Evolutionary conservation across 169 alveolate genomes (phyloP).

Genomic region (Theileria sp.): DNA sequence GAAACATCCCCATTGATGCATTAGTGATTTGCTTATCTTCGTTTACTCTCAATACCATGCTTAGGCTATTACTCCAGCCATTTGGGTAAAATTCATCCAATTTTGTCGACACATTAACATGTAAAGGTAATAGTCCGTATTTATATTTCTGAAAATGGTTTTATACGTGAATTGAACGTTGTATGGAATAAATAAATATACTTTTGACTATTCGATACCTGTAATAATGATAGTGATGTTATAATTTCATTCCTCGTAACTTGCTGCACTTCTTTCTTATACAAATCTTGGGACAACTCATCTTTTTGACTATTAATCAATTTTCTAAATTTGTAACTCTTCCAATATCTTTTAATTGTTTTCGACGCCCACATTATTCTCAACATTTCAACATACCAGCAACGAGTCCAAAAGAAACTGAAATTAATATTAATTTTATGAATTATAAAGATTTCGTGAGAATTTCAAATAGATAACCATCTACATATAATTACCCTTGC

Average conservation of each 20-base stretch:
- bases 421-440: not conserved
- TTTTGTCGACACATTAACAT: slow-evolving; percentile 46
- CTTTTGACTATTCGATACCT: not conserved
- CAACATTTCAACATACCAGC: slow-evolving; percentile 16
- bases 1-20: slow-evolving; percentile 13
- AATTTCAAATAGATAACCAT: not conserved
- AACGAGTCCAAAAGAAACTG: slow-evolving; percentile 27
- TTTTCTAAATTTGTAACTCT: slow-evolving; percentile 7
- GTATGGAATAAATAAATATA: not conserved
- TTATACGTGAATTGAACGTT: not conserved
- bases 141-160: not conserved
- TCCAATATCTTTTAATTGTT: slow-evolving; percentile 17
- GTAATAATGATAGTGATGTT: slow-evolving; percentile 15
- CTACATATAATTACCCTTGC: slow-evolving; percentile 8
- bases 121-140: slow-evolving; percentile 34
- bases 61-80: slow-evolving; percentile 57
- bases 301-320: slow-evolving; percentile 14
- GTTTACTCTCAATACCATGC: slow-evolving; percentile 13
- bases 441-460: not conserved
- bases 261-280: slow-evolving; percentile 13
- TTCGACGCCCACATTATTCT: slow-evolving; percentile 23
- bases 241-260: slow-evolving; percentile 21
- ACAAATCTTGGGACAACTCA: not conserved
- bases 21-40: slow-evolving; percentile 8
- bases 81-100: slow-evolving; percentile 38